Evolutionary conservation across 2,329 filamentous ascomycete species (phyloP).

Genomic region (Fusarium xyrophilum): DNA sequence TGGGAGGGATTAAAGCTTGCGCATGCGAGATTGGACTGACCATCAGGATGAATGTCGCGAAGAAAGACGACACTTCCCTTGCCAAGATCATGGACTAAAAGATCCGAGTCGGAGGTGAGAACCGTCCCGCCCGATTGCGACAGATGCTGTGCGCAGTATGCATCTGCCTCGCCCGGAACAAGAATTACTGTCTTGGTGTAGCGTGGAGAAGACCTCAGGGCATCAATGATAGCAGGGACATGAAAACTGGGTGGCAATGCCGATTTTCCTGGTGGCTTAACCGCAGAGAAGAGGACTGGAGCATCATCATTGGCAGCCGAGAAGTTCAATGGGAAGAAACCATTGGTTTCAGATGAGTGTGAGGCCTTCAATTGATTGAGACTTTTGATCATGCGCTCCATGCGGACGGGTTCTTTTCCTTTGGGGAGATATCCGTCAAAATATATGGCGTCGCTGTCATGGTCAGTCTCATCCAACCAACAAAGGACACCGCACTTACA

Average conservation of each 20-base stretch:
- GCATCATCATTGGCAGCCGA: conserved; percentile 17
- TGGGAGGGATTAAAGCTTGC: conserved; percentile 44
- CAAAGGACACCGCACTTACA: conserved; percentile 58
- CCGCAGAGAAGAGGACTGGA: conserved; percentile 39
- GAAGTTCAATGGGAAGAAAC: conserved; percentile 38
- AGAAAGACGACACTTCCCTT: conserved; percentile 72
- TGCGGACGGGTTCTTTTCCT: conserved; percentile 68
- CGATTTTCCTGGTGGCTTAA: conserved; percentile 42
- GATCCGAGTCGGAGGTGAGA: conserved; percentile 86
- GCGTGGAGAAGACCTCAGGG: conserved; percentile 56
- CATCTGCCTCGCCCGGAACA: conserved; percentile 85
- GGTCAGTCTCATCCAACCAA: conserved; percentile 4
- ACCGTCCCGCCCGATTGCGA: conserved; percentile 62
- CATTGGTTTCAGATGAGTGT: conserved; percentile 42
- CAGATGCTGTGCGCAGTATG: conserved; percentile 74
- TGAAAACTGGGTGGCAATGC: conserved; percentile 70
- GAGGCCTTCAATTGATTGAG: conserved; percentile 63
- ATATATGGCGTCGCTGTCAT: conserved; percentile 65
- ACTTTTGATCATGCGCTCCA: conserved; percentile 64
- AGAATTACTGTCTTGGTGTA: conserved; percentile 59
- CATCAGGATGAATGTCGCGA: conserved; percentile 61
- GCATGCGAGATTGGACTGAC: conserved; percentile 37
- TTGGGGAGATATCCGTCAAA: conserved; percentile 85
- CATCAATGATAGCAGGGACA: conserved; percentile 78
- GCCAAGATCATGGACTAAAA: conserved; percentile 77